Conservation (phyloP, 1,284 basidiomycete genomes). For the Ganoderma boninense region DNA sequence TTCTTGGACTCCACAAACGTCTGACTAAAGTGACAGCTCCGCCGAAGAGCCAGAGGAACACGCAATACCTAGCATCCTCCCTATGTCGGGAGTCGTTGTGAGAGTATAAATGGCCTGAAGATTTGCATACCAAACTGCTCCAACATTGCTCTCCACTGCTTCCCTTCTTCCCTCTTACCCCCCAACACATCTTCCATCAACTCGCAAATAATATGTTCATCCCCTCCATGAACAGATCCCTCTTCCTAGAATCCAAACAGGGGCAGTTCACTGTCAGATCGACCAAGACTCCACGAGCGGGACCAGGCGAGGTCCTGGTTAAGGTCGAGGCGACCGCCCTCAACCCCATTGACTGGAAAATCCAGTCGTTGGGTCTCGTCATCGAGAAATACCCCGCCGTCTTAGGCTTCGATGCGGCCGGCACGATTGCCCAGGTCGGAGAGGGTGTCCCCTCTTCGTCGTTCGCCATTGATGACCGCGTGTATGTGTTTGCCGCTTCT, state of each 20-base stretch:
- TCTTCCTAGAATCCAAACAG: constrained; percentile 32
- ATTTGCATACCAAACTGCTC: too few relatives aligned
- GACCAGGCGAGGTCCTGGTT: constrained; percentile 49
- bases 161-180: too few relatives aligned
- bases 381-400: constrained; percentile 48
- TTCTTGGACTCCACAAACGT: too few relatives aligned
- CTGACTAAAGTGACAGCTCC: too few relatives aligned
- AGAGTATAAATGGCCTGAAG: too few relatives aligned
- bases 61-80: too few relatives aligned
- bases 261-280: constrained; percentile 37
- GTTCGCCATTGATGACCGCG: constrained; percentile 50
- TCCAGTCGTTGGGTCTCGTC: constrained; percentile 43
- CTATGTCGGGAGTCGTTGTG: too few relatives aligned
- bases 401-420: constrained; percentile 56
- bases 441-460: constrained; percentile 40
- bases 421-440: constrained; percentile 50
- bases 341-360: constrained; percentile 53
- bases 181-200: too few relatives aligned
- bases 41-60: too few relatives aligned
- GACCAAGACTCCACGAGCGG: constrained; percentile 39
- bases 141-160: too few relatives aligned
- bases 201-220: too few relatives aligned
- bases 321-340: constrained; percentile 49
- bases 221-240: constrained; percentile 29
- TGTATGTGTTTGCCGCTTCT: constrained; percentile 42